A percentile compares a stretch with the other conserved stretches of the same genome.
These are phyloP conservation scores for Aspergillus quadricinctus DNA, from an alignment of 2,329 filamentous ascomycete genomes.

Conservation along the genomic window DNA sequence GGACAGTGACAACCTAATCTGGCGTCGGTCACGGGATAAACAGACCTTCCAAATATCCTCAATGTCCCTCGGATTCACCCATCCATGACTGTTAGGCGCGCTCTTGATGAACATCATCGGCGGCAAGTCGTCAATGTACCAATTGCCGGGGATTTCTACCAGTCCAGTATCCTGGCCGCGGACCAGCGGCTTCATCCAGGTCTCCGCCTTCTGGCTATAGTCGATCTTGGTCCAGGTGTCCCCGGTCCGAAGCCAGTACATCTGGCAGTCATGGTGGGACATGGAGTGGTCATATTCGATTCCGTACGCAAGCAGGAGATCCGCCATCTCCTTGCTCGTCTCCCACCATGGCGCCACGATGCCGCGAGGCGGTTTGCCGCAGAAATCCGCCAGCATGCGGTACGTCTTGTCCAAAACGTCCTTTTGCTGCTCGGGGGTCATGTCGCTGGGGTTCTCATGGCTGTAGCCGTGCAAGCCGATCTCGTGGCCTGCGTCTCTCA, in stretches of 20 bases:
- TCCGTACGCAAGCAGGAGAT: conserved; percentile 40
- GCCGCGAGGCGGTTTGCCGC: conserved; percentile 67
- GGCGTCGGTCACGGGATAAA: not conserved
- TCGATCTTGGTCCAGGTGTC: conserved; percentile 45
- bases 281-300: conserved; percentile 45
- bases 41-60: conserved; percentile 53
- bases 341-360: conserved; percentile 76
- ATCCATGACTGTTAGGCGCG: conserved; percentile 51
- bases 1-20: not conserved
- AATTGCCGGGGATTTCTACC: conserved; percentile 43
- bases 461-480: conserved; percentile 67
- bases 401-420: conserved; percentile 76
- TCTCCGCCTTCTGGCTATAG: conserved; percentile 38
- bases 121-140: conserved; percentile 43
- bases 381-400: conserved; percentile 67
- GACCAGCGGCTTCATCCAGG: conserved; percentile 50
- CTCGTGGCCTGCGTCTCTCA: conserved; percentile 62
- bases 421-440: conserved; percentile 70
- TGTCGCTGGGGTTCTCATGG: conserved; percentile 68
- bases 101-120: conserved; percentile 47
- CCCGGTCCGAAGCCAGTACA: conserved; percentile 42
- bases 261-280: conserved; percentile 43
- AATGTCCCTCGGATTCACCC: conserved; percentile 55
- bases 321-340: conserved; percentile 61
- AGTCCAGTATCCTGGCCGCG: conserved; percentile 37